Evolutionary conservation across 2,329 filamentous ascomycete species (phyloP).

Genomic region (Amesomyces nigricolor): DNA sequence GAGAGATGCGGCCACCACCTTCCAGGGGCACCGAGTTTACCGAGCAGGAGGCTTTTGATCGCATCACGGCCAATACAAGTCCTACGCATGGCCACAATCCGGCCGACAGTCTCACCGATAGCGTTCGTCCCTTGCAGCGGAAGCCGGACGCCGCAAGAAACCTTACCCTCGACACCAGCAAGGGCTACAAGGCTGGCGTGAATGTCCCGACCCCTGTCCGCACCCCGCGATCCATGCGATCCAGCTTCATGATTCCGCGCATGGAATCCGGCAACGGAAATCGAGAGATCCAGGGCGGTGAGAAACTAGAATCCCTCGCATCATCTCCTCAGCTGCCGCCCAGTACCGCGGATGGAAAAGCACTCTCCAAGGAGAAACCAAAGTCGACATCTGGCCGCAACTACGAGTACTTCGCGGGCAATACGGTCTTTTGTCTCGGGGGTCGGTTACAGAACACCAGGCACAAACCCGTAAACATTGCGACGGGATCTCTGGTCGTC

Average conservation of each 20-base stretch:
- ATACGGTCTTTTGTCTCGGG: constrained; percentile 81
- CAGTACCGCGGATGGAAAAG: constrained; percentile 25
- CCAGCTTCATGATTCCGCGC: constrained; percentile 64
- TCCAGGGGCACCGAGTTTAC: constrained; percentile 80
- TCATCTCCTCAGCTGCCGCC: constrained; percentile 62
- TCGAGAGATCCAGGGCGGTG: constrained; percentile 60
- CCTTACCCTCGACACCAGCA: constrained; percentile 55
- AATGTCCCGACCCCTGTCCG: constrained; percentile 56
- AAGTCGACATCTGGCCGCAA: constrained; percentile 58
- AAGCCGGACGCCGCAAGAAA: constrained; percentile 35
- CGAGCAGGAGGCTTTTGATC: constrained; percentile 65
- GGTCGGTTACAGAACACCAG: constrained; percentile 84
- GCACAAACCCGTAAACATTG: constrained; percentile 82
- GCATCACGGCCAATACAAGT: constrained; percentile 67
- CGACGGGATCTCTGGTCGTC: constrained; percentile 74
- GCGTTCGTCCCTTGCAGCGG: constrained; percentile 68
- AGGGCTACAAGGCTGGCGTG: constrained; percentile 44
- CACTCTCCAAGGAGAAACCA: constrained; percentile 20
- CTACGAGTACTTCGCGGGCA: constrained; percentile 89
- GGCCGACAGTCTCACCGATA: constrained; percentile 64
- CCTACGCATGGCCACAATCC: constrained; percentile 56
- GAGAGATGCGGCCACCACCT: constrained; percentile 53
- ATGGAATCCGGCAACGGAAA: constrained; percentile 47
- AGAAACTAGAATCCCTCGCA: constrained; percentile 75
- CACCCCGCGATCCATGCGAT: constrained; percentile 71